Evolutionary conservation across 805 yeast genomes (phyloP), one percentile per base, ranked within the genome.

Genomic region (Myxozyma lipomycoides): DNA sequence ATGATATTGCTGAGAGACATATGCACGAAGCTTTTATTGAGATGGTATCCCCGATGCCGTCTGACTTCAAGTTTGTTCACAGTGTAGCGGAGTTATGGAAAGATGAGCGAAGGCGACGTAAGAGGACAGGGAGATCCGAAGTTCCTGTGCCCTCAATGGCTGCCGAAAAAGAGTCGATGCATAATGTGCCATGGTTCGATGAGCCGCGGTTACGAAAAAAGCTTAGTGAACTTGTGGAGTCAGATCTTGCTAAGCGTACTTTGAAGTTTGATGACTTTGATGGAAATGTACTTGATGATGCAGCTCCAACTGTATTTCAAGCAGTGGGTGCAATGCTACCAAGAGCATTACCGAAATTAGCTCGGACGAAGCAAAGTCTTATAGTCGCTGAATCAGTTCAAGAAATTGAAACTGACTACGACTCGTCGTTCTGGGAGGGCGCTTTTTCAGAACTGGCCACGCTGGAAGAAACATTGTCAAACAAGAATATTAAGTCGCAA

Each of bases 11-110:
- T 3, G 75, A 74, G 49, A 62, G 81, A 28, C 70, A 76, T 46
- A 56, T 79, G 3, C 89, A 84, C 62, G 66, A 73, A 49, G 72
- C 73, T 46, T 77, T 82, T 50, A 48, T 67, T 1, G 82, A 76
- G 49, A 64, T 39, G 34, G 40, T 26, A 36, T 3, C 19, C 25
- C 43, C 52, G n/a, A 35, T 38, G 15, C 57, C 53, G 5, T 36
- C 30, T 5, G 59, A 48, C 38, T 46, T 48, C 45, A 62, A 61
- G 44, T 52, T 52, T 37, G 40, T 64, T 17, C 51, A 46, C n/a
- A 63, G 67, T 38, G 47, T 64, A 51, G 58, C 59, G 9, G 78
- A 76, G 36, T 70, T 88, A 10, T 74, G 84, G 67, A 73, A 74
- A 26, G 95, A 86, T 59, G 67, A 67, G 24, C 43, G 30, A 1